Base-by-base conservation (phyloP, 768 basidiomycete genomes). In the Mrakia hoshinonis region DNA sequence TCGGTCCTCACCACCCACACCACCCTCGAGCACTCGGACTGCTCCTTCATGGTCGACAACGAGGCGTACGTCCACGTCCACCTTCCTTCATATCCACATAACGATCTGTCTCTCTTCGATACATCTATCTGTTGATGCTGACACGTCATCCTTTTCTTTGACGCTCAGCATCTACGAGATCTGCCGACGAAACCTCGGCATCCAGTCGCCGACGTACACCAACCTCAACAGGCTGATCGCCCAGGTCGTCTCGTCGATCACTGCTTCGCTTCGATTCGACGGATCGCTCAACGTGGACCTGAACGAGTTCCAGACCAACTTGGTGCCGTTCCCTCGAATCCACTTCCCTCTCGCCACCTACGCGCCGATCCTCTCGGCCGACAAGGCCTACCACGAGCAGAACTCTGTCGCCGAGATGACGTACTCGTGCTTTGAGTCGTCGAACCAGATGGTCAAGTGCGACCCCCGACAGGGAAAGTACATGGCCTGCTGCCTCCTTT, bases 41-140 rank as follows among this genome's bases (percentile, higher is more conserved):
- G 96, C 81, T 97, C 96, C 47, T 99, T 99, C 85, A 98, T 99
- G 95, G 96, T 99, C 74, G 96, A 99, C 79, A 99, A 99, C 79
- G 94, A 99, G 81, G 96, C 81, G 79, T 80, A 70, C 77, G 79
- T 77, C 22, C 48, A 43, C 7, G 15, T 7, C 43, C 15, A 43
- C 43, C n/a, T n/a, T n/a, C n/a, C n/a, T n/a, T n/a, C n/a, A n/a
- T n/a, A n/a, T n/a, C n/a, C n/a, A n/a, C n/a, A n/a, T n/a, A n/a
- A n/a, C n/a, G n/a, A n/a, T 4, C 10, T 24, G 2, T 18, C 2
- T 18, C 60, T 6, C 31, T 3, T 48, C 5, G 9, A 52, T 48
- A 26, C 15, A 20, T 22, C 31, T 4, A n/a, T n/a, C n/a, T n/a
- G n/a, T n/a, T n/a, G n/a, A n/a, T n/a, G n/a, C n/a, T n/a, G n/a